Conservation (phyloP, 139 green algal genomes). For the Chlorella ohadii region DNA sequence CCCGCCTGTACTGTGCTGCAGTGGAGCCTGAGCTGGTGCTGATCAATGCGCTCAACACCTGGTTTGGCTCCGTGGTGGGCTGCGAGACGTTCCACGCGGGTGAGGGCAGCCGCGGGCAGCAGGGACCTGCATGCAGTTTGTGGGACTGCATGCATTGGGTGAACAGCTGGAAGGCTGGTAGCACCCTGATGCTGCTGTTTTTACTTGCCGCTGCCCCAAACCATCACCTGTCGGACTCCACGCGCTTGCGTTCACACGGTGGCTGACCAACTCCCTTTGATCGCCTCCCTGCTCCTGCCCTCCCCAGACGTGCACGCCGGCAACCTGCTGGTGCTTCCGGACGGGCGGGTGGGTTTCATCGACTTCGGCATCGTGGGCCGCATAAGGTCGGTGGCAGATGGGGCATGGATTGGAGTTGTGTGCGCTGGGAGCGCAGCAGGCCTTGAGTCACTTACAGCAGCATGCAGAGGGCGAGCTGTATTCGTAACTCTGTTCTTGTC, state of each 20-base stretch:
- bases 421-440: too few species aligned
- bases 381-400: constrained; percentile 54
- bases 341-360: constrained; percentile 82
- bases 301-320: constrained; percentile 60
- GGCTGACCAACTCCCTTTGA: too few species aligned
- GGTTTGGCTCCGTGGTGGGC: constrained; percentile 88
- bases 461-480: not conserved
- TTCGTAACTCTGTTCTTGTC: not conserved
- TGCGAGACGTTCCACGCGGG: constrained; percentile 94
- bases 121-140: too few species aligned
- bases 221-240: too few species aligned
- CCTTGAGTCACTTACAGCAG: too few species aligned
- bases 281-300: too few species aligned
- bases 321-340: constrained; percentile 92
- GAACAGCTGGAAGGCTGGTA: too few species aligned
- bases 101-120: too few species aligned
- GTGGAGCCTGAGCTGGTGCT: constrained; percentile 63
- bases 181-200: too few species aligned
- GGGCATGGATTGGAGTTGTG: not conserved
- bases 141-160: too few species aligned
- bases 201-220: too few species aligned
- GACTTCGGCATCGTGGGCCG: constrained; percentile 97
- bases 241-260: too few species aligned
- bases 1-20: not conserved
- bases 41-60: constrained; percentile 96